Evolutionary conservation across 805 yeast species (phyloP).

Genomic region (Zygosaccharomyces lentus): DNA sequence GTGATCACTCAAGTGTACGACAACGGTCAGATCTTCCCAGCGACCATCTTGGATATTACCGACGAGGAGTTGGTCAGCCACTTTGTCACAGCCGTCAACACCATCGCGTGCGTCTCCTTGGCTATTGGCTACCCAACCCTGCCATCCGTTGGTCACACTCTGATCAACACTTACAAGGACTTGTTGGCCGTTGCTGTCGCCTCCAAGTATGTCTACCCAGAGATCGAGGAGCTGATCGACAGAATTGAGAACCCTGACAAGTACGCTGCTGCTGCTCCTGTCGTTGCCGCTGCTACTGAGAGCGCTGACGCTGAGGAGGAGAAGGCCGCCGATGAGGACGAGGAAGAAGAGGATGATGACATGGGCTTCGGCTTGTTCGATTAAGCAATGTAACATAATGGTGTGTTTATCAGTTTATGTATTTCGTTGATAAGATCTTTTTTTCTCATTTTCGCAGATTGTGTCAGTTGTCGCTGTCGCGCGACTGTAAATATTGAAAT

Average conservation of each 20-base stretch:
- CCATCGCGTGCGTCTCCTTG: conserved; percentile 93
- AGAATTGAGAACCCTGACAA: conserved; percentile 99
- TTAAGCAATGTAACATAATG: conserved; percentile 43
- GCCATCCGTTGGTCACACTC: conserved; percentile 98
- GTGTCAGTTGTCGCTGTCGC: neutral
- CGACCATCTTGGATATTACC: conserved; percentile 95
- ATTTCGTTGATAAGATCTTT: conserved; percentile 5
- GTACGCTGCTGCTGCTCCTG: conserved; percentile 99
- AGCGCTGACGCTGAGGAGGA: conserved; percentile 60
- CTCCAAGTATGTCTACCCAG: conserved; percentile 98
- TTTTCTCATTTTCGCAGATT: neutral
- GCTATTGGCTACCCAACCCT: conserved; percentile 99
- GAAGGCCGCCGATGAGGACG: conserved; percentile 71
- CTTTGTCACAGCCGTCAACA: conserved; percentile 87
- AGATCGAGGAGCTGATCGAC: conserved; percentile 98
- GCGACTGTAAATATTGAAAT: neutral
- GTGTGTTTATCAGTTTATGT: conserved; percentile 7
- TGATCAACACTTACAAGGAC: conserved; percentile 99
- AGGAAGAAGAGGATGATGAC: conserved; percentile 64
- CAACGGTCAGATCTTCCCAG: conserved; percentile 97
- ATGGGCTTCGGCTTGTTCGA: conserved; percentile 99
- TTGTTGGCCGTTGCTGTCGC: conserved; percentile 96
- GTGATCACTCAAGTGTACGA: conserved; percentile 95
- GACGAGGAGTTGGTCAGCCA: conserved; percentile 92
- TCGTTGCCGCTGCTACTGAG: conserved; percentile 74